These are phyloP conservation scores for Phytopythium sindhum DNA, from an alignment of 352 stramenopile genomes.

Conservation along the genomic window DNA sequence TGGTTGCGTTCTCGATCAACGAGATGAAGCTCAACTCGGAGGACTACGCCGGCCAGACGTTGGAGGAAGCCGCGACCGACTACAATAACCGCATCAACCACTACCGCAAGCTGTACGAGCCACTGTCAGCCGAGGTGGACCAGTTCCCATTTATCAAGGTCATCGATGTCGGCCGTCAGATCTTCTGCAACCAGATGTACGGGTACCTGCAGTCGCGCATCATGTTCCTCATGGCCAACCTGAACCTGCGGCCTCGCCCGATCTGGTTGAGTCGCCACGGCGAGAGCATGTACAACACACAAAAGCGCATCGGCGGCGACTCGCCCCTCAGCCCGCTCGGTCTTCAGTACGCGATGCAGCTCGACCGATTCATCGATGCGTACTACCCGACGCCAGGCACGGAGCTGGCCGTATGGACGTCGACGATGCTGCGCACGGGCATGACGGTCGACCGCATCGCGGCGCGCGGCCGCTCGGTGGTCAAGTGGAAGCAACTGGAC, in stretches of 20 bases:
- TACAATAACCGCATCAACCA: constrained; percentile 79
- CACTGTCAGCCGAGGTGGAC: constrained; percentile 50
- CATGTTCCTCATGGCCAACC: constrained; percentile 95
- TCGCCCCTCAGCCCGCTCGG: constrained; percentile 90
- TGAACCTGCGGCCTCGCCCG: constrained; percentile 91
- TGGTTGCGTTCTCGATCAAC: constrained; percentile 80
- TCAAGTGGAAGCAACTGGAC: constrained; percentile 92
- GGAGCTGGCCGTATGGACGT: constrained; percentile 94
- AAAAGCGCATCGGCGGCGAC: constrained; percentile 97
- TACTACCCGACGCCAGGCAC: constrained; percentile 78
- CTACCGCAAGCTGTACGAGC: constrained; percentile 73
- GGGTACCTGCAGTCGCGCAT: constrained; percentile 86
- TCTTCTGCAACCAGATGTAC: constrained; percentile 85
- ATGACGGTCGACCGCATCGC: constrained; percentile 92
- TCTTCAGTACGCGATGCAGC: constrained; percentile 91
- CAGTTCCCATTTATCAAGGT: constrained; percentile 76
- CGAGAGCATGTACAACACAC: constrained; percentile 97
- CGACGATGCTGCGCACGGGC: constrained; percentile 94
- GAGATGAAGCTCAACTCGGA: constrained; percentile 84
- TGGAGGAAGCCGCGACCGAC: constrained; percentile 69
- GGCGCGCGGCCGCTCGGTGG: constrained; percentile 47
- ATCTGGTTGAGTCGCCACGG: constrained; percentile 98
- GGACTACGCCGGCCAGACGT: constrained; percentile 69
- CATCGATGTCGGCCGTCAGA: constrained; percentile 75
- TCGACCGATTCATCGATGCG: constrained; percentile 92